phyloP scores from a whole-genome alignment of 2,329 filamentous ascomycete genomes.

The Aureobasidium sp. region DNA sequence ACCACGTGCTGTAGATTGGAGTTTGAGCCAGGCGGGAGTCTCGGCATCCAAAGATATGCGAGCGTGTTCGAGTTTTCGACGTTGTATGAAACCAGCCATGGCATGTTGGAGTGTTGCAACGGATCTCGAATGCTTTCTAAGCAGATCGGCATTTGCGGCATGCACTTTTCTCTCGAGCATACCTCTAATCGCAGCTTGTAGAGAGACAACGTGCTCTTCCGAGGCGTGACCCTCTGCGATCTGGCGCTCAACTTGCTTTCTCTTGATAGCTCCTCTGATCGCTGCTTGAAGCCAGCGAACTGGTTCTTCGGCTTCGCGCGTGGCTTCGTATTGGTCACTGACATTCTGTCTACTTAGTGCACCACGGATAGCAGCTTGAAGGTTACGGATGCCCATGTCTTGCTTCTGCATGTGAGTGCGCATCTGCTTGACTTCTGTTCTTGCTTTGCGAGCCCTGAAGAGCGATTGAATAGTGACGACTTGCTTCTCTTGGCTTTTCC shows the following conservation, averaged over 20 bases:
- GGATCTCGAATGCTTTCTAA: slow-evolving; percentile 34
- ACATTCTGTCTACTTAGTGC: slow-evolving; percentile 46
- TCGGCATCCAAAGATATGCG: background rate
- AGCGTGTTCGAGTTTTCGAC: slow-evolving; percentile 15
- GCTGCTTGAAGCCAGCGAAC: slow-evolving; percentile 32
- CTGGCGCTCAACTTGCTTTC: slow-evolving; percentile 38
- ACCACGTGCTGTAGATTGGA: slow-evolving; percentile 13
- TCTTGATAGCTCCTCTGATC: slow-evolving; percentile 40
- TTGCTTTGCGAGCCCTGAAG: slow-evolving; percentile 55
- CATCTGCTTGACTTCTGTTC: slow-evolving; percentile 36
- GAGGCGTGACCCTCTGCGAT: slow-evolving; percentile 56
- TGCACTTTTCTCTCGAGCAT: slow-evolving; percentile 44
- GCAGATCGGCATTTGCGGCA: slow-evolving; percentile 41
- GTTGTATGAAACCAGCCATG: slow-evolving; percentile 33
- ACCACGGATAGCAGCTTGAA: slow-evolving; percentile 38
- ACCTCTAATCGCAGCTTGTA: slow-evolving; percentile 54
- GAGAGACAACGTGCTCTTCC: slow-evolving; percentile 46
- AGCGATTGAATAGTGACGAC: slow-evolving; percentile 77
- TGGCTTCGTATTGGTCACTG: slow-evolving; percentile 38
- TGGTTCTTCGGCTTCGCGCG: slow-evolving; percentile 27
- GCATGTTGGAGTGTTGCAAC: slow-evolving; percentile 31
- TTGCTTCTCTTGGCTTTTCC: slow-evolving; percentile 56
- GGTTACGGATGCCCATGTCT: slow-evolving; percentile 35
- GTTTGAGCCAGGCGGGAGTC: slow-evolving; percentile 5
- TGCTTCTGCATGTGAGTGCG: slow-evolving; percentile 40